Base-by-base conservation (phyloP, 2,329 filamentous ascomycete genomes). In the Stagonosporopsis rhizophila region DNA sequence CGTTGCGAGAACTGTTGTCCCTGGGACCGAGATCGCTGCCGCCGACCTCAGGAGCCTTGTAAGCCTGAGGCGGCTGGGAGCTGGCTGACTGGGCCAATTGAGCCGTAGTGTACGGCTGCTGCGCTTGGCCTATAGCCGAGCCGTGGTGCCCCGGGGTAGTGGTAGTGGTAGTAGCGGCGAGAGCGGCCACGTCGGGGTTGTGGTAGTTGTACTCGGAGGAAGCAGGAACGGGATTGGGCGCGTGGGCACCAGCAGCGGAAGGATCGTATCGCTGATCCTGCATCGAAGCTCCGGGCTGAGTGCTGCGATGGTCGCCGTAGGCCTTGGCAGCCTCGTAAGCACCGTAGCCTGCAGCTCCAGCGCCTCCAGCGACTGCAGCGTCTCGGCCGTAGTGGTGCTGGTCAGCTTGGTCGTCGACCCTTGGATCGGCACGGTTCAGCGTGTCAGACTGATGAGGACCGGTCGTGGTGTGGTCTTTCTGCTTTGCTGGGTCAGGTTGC, bases 231-330 rank as follows among this genome's bases (percentile, higher is more conserved):
- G 66, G 60, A 23, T 58, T 70, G 19, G 66, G 37, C 8, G 66
- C 64, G 41, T 62, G 66, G 14, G 71, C 69, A 17, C 63, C 59
- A 22, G 59, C 15, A 40, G 60, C 59, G 32, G 61, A 56, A 6
- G 70, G 61, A 35, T 74, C 70, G 34, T 72, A 74, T 30, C 69
- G 68, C 52, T 73, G 71, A 4, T 73, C 67, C 25, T 64, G 58
- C 67, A 75, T 67, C 9, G 71, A 61, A 11, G 71, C 67, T 19
- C 46, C 45, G 2, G 68, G 65, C 30, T 71, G 70, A 5, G 71
- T 75, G 60, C 56, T 67, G 22, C 59, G 67, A 34, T 74, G 69
- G 9, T 71, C 61, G 30, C 62, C 65, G 38, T 76, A 72, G 2
- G 56, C 44, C 34, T 74, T 59, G 1, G 61, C 63, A 14, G 68